Conservation (phyloP, 805 yeast genomes). For the Spathaspora girioi region DNA sequence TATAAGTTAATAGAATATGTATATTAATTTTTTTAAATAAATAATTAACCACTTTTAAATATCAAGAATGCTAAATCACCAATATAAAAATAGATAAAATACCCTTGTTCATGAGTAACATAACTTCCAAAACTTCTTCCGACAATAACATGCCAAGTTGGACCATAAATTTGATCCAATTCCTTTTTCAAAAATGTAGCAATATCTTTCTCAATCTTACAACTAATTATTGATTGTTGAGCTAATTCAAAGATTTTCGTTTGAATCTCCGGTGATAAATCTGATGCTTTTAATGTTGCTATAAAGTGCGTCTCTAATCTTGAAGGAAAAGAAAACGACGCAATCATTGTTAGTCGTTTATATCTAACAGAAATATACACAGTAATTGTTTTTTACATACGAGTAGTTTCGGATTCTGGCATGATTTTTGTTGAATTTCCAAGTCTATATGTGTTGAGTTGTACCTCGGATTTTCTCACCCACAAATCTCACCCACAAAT, state of each 20-base stretch:
- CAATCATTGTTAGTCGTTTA: neutral
- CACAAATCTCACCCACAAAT: neutral
- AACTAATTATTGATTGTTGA: constrained; percentile 35
- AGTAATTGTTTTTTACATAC: constrained; percentile 3
- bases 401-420: constrained; percentile 7
- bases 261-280: constrained; percentile 51
- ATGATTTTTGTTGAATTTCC: neutral
- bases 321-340: neutral
- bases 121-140: constrained; percentile 78
- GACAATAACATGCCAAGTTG: constrained; percentile 79
- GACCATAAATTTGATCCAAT: constrained; percentile 60
- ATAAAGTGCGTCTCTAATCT: neutral
- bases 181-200: constrained; percentile 66
- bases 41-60: constrained; percentile 57
- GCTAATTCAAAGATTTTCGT: constrained; percentile 46
- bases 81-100: constrained; percentile 66
- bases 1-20: neutral
- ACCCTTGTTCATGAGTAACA: constrained; percentile 76
- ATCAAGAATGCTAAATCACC: constrained; percentile 65
- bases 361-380: neutral
- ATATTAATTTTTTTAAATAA: too few relatives aligned
- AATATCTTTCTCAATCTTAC: constrained; percentile 53
- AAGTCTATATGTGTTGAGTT: neutral
- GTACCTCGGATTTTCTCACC: neutral
- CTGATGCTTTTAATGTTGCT: constrained; percentile 43